These are phyloP conservation scores for Colletotrichum sp. DNA, from an alignment of 2,329 filamentous ascomycete genomes.

Conservation along the genomic window DNA sequence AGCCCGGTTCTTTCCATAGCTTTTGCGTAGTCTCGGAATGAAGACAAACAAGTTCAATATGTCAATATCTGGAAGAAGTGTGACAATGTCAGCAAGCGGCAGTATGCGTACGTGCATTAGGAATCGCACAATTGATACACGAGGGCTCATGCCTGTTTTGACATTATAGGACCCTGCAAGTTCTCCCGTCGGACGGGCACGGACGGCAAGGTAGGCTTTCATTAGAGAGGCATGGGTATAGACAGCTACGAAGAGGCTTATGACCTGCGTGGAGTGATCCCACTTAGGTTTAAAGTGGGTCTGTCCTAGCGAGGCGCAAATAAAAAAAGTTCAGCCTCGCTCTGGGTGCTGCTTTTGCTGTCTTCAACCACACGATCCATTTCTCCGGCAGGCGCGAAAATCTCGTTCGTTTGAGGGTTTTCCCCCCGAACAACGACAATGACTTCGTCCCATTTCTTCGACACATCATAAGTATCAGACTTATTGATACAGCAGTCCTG, in stretches of 20 bases:
- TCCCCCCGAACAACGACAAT: slow-evolving; percentile 13
- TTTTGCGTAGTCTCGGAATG: slow-evolving; percentile 22
- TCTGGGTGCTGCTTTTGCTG: neutral
- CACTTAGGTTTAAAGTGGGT: slow-evolving; percentile 19
- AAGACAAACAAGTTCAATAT: slow-evolving; percentile 19
- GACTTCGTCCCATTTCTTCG: neutral
- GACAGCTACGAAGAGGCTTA: neutral
- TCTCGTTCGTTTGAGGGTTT: slow-evolving; percentile 10
- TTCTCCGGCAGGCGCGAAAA: neutral
- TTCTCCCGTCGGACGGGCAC: neutral
- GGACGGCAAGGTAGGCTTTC: neutral
- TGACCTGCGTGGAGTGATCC: neutral
- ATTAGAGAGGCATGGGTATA: neutral
- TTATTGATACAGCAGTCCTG: slow-evolving; percentile 9
- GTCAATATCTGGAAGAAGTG: neutral
- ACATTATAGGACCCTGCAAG: neutral
- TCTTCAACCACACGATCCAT: neutral
- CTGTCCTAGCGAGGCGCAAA: slow-evolving; percentile 7
- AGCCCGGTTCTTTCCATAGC: slow-evolving; percentile 23
- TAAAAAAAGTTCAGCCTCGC: slow-evolving; percentile 13
- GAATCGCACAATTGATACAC: neutral
- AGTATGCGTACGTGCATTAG: neutral
- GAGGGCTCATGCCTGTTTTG: neutral
- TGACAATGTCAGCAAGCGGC: neutral
- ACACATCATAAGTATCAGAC: slow-evolving; percentile 10